phyloP scores from a whole-genome alignment of 768 basidiomycete genomes.

The Trichaptum fuscoviolaceum region DNA sequence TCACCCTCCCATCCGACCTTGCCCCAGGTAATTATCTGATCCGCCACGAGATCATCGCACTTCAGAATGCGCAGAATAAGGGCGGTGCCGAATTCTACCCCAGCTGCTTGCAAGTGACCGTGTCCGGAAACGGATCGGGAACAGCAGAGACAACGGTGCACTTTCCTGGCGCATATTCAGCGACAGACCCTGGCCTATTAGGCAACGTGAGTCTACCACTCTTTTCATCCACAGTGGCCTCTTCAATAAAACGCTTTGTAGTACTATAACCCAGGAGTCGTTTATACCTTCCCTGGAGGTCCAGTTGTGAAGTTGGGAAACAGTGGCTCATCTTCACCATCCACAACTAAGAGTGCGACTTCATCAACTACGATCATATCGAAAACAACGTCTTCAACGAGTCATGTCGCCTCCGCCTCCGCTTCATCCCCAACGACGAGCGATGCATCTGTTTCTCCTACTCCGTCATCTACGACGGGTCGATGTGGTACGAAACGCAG shows the following conservation, averaged over 20 bases:
- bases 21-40: conserved; percentile 68
- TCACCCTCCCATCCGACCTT: conserved; percentile 29
- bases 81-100: conserved; percentile 85
- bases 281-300: conserved; percentile 50
- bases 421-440: background rate
- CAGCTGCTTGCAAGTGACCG: conserved; percentile 46
- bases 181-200: conserved; percentile 67
- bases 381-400: background rate
- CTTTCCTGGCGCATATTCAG: conserved; percentile 70
- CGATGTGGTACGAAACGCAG: background rate
- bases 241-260: conserved; percentile 7
- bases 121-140: conserved; percentile 51
- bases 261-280: conserved; percentile 26
- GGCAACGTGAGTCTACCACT: conserved; percentile 30
- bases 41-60: conserved; percentile 76
- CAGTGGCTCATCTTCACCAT: background rate
- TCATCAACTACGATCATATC: background rate
- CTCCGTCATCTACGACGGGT: background rate
- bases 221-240: background rate
- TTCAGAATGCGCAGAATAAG: conserved; percentile 50
- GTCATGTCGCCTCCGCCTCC: background rate
- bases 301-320: conserved; percentile 27
- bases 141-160: conserved; percentile 51
- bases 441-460: background rate
- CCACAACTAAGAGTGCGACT: background rate